Conservation (phyloP, 1,139 yeast species). For the Magnusiomyces suaveolens region DNA sequence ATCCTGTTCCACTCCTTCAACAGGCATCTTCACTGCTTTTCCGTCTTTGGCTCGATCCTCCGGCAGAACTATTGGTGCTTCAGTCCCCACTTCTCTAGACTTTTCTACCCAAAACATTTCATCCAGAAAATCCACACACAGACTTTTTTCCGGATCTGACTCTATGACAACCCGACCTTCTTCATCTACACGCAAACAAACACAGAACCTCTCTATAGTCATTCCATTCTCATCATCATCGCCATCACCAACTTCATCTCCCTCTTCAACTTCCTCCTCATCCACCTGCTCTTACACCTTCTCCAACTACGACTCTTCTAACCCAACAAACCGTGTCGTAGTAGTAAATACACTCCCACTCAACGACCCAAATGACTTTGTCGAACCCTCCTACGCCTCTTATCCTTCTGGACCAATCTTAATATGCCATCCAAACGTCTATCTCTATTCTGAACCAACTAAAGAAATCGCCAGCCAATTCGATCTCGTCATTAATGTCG, state of each 20-base stretch:
- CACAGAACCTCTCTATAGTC: too few species aligned
- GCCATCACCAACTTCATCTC: not conserved
- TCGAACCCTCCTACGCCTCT: not conserved
- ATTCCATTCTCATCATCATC: not conserved
- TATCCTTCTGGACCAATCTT: constrained; percentile 77
- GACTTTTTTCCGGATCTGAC: too few species aligned
- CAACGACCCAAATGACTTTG: constrained; percentile 3
- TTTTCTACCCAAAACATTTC: too few species aligned
- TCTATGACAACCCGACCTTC: too few species aligned
- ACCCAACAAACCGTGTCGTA: not conserved
- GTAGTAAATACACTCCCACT: constrained; percentile 5
- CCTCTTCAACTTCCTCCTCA: not conserved
- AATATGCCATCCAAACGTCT: constrained; percentile 48
- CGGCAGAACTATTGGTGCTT: too few species aligned
- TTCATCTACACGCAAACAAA: too few species aligned
- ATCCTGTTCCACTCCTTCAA: not conserved
- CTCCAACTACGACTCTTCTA: not conserved
- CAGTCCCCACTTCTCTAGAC: too few species aligned
- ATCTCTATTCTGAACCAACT: constrained; percentile 51
- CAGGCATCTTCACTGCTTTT: not conserved
- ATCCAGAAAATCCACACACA: too few species aligned
- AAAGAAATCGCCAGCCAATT: constrained; percentile 44
- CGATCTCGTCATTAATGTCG: constrained; percentile 80
- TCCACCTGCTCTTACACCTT: not conserved
- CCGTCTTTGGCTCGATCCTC: too few species aligned